Evolutionary conservation across 1,139 yeast species (phyloP).

Genomic region (Saccharomyces hybrid): DNA sequence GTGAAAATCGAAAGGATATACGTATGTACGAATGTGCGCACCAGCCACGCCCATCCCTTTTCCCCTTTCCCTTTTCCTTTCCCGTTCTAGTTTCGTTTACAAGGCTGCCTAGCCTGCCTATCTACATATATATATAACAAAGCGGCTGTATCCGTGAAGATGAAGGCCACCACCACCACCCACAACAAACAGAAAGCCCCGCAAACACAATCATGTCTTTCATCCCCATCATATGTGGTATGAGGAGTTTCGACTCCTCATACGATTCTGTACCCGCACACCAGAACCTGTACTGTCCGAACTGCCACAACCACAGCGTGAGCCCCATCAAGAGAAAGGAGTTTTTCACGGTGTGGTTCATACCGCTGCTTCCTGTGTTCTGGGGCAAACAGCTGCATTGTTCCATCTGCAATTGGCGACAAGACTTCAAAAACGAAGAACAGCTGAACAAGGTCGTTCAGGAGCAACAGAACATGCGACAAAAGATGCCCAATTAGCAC

Average conservation of each 20-base stretch:
- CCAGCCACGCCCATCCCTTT: not conserved
- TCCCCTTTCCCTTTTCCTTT: not conserved
- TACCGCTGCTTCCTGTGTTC: slow-evolving; percentile 41
- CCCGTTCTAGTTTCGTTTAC: not conserved
- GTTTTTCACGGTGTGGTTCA: slow-evolving; percentile 40
- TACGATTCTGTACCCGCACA: slow-evolving; percentile 15
- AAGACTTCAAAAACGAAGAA: slow-evolving; percentile 34
- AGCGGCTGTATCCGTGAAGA: too few relatives aligned
- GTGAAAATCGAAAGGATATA: not conserved
- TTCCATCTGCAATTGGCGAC: slow-evolving; percentile 41
- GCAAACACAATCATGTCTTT: not conserved
- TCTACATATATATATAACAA: too few relatives aligned
- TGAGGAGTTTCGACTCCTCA: slow-evolving; percentile 4
- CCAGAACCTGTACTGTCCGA: slow-evolving; percentile 33
- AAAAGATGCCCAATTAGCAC: not conserved
- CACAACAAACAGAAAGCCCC: too few relatives aligned
- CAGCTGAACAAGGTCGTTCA: slow-evolving; percentile 32
- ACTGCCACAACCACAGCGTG: slow-evolving; percentile 39
- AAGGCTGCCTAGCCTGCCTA: too few relatives aligned
- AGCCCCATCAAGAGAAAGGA: slow-evolving; percentile 38
- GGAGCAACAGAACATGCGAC: slow-evolving; percentile 20
- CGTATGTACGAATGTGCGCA: not conserved
- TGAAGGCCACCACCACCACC: too few relatives aligned
- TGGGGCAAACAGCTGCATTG: slow-evolving; percentile 43
- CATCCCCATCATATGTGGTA: slow-evolving; percentile 3